phyloP scores from a whole-genome alignment of 2,329 filamentous ascomycete genomes.

The Apiospora marii region DNA sequence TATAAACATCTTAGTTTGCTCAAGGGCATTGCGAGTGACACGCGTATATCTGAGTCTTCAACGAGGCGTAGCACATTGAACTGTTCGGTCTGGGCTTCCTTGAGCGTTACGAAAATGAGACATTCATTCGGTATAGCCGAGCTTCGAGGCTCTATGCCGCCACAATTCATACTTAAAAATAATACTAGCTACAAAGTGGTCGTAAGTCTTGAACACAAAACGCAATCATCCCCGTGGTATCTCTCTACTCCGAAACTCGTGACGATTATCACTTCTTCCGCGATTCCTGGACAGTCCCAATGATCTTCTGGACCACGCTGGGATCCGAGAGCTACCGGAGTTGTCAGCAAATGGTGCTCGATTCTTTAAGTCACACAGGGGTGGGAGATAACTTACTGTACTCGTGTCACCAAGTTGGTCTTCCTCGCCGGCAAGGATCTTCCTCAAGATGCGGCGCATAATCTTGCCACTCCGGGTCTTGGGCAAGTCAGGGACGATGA shows the following conservation, averaged over 20 bases:
- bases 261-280: slow-evolving; percentile 57
- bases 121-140: slow-evolving; percentile 15
- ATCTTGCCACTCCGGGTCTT: slow-evolving; percentile 99
- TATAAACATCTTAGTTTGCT: background rate
- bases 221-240: slow-evolving; percentile 16
- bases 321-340: slow-evolving; percentile 81
- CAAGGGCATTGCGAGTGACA: background rate
- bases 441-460: slow-evolving; percentile 95
- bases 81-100: background rate
- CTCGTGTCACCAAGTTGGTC: slow-evolving; percentile 94
- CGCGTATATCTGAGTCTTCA: background rate
- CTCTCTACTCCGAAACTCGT: slow-evolving; percentile 8
- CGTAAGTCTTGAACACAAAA: slow-evolving; percentile 14
- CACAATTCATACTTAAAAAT: slow-evolving; percentile 20
- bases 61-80: background rate
- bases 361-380: slow-evolving; percentile 3
- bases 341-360: background rate
- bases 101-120: background rate
- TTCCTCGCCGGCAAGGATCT: slow-evolving; percentile 97
- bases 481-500: slow-evolving; percentile 89
- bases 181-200: slow-evolving; percentile 18
- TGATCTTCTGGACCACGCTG: slow-evolving; percentile 87
- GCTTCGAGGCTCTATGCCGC: slow-evolving; percentile 16
- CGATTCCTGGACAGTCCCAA: slow-evolving; percentile 75
- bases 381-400: slow-evolving; percentile 68